Evolutionary conservation across 2,329 filamentous ascomycete species (phyloP).

Genomic region (Aspergillus nomiae): DNA sequence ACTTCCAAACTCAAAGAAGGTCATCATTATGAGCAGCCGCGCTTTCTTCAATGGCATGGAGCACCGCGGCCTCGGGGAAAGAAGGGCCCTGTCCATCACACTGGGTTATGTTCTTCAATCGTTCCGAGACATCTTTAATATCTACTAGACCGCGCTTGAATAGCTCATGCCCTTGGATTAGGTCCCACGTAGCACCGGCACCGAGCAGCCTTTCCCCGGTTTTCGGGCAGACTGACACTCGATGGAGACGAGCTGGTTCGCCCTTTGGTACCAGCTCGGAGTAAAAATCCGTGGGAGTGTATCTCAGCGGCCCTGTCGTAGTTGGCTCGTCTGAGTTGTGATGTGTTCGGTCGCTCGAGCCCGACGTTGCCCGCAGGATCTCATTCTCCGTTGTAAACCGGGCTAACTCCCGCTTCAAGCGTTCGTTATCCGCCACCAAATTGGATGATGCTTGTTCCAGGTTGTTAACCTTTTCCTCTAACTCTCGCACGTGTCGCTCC

Average conservation of each 20-base stretch:
- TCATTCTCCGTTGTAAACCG: conserved; percentile 89
- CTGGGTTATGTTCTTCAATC: conserved; percentile 71
- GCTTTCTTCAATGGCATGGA: conserved; percentile 75
- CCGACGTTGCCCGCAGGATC: conserved; percentile 79
- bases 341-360: conserved; percentile 34
- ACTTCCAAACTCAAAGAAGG: conserved; percentile 56
- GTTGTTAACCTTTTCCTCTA: conserved; percentile 79
- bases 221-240: conserved; percentile 65
- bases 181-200: conserved; percentile 82
- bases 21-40: conserved; percentile 77
- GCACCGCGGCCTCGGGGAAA: conserved; percentile 75
- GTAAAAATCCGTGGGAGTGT: conserved; percentile 72
- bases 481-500: conserved; percentile 88
- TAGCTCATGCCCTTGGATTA: conserved; percentile 78
- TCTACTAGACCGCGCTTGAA: conserved; percentile 79
- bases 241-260: conserved; percentile 58
- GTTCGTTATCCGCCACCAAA: conserved; percentile 80
- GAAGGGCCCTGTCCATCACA: conserved; percentile 89
- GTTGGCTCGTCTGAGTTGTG: conserved; percentile 46
- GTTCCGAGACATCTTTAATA: conserved; percentile 76
- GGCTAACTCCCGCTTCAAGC: conserved; percentile 79
- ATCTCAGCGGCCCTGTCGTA: conserved; percentile 69
- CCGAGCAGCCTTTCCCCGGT: conserved; percentile 70
- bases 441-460: conserved; percentile 74
- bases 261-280: conserved; percentile 60